These are phyloP conservation scores for Malbranchea zuffiana DNA, from an alignment of 2,329 filamentous ascomycete genomes.

Conservation along the genomic window DNA sequence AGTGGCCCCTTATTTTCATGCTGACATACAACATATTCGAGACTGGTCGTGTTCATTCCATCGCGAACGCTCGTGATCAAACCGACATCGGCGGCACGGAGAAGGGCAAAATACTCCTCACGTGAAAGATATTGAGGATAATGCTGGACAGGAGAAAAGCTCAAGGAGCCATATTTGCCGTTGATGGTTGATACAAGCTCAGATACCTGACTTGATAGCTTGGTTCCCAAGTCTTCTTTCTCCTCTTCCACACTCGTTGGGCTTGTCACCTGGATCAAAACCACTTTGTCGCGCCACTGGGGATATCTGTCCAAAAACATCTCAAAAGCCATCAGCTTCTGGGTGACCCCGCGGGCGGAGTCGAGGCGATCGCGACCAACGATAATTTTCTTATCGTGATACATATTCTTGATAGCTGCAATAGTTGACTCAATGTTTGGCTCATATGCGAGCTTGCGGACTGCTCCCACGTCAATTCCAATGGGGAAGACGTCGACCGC, in stretches of 20 bases:
- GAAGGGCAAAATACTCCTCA: constrained; percentile 88
- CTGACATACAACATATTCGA: constrained; percentile 91
- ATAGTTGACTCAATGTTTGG: constrained; percentile 61
- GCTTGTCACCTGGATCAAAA: constrained; percentile 89
- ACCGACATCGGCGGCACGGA: constrained; percentile 80
- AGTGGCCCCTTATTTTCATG: constrained; percentile 75
- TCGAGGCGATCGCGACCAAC: constrained; percentile 91
- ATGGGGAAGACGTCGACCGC: constrained; percentile 91
- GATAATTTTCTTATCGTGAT: constrained; percentile 86
- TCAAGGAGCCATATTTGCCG: constrained; percentile 74
- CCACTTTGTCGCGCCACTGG: constrained; percentile 83
- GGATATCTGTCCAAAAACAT: constrained; percentile 82
- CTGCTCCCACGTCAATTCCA: constrained; percentile 77
- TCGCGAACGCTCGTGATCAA: constrained; percentile 92
- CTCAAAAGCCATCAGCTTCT: constrained; percentile 91
- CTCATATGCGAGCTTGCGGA: constrained; percentile 63
- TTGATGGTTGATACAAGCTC: constrained; percentile 88
- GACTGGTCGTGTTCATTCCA: constrained; percentile 93
- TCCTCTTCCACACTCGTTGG: constrained; percentile 71
- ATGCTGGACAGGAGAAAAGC: constrained; percentile 84
- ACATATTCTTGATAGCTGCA: constrained; percentile 60
- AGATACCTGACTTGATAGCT: constrained; percentile 78
- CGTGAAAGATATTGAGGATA: constrained; percentile 85
- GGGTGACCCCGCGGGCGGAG: constrained; percentile 83
- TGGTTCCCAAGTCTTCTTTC: constrained; percentile 63